Conservation (phyloP, 73 alveolate species). For the Paramecium tetraurelia region DNA sequence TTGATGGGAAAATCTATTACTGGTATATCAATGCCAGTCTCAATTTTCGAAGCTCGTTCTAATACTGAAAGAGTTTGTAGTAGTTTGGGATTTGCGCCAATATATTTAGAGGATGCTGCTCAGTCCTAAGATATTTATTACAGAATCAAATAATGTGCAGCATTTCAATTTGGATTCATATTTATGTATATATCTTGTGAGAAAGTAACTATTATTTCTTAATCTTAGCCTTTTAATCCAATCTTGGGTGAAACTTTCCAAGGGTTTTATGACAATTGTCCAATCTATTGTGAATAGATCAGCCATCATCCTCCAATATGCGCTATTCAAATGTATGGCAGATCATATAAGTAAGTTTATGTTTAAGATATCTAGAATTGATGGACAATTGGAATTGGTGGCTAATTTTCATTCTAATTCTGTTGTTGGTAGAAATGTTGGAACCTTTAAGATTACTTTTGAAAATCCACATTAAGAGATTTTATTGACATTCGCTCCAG, state of each 20-base stretch:
- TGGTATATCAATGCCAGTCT: slow-evolving; percentile 80
- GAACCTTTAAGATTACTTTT: slow-evolving; percentile 29
- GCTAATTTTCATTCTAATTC: slow-evolving; percentile 68
- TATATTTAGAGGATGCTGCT: slow-evolving; percentile 75
- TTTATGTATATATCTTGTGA: slow-evolving; percentile 61
- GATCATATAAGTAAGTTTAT: slow-evolving; percentile 9
- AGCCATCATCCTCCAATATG: slow-evolving; percentile 74
- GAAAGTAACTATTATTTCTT: neutral
- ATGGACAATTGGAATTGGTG: slow-evolving; percentile 52
- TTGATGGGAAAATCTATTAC: slow-evolving; percentile 77
- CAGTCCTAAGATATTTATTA: slow-evolving; percentile 60
- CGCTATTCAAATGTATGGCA: slow-evolving; percentile 26
- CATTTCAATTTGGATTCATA: slow-evolving; percentile 60
- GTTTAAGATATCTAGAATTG: neutral
- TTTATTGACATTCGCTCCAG: slow-evolving; percentile 48
- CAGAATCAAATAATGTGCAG: slow-evolving; percentile 69
- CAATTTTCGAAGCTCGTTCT: slow-evolving; percentile 77
- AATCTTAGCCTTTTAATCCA: slow-evolving; percentile 83
- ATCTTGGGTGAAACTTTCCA: slow-evolving; percentile 87
- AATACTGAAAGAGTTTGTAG: slow-evolving; percentile 71
- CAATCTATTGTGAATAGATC: slow-evolving; percentile 61
- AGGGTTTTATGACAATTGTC: slow-evolving; percentile 71
- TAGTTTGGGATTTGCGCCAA: slow-evolving; percentile 68
- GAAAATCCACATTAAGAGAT: slow-evolving; percentile 55
- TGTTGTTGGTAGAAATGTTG: slow-evolving; percentile 58